Percentiles rank a stretch among this genome's conserved stretches.
Conservation (phyloP, 345 rosid species). For the Brassica nigra region DNA sequence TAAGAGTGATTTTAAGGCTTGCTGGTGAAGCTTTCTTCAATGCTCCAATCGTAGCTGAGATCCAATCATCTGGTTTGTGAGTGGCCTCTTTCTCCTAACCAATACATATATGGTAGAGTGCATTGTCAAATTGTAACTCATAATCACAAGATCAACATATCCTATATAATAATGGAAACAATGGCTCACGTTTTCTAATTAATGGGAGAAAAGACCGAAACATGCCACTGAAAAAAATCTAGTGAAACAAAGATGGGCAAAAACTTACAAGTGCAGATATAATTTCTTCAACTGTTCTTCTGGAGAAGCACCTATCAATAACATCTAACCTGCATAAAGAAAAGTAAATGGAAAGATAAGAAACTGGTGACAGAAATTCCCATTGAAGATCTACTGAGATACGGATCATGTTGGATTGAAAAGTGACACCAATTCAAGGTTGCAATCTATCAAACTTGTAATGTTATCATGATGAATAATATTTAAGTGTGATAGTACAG, state of each 20-base stretch:
- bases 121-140: background rate
- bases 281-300: conserved; percentile 68
- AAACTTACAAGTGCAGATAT: conserved; percentile 74
- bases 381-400: background rate
- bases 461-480: background rate
- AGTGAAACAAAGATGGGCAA: background rate
- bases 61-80: conserved; percentile 52
- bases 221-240: background rate
- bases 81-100: conserved; percentile 58
- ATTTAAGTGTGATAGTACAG: background rate
- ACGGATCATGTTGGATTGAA: conserved; percentile 1
- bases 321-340: conserved; percentile 49
- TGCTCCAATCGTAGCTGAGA: conserved; percentile 46
- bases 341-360: conserved; percentile 3
- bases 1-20: conserved; percentile 80
- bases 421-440: background rate
- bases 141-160: background rate
- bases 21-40: conserved; percentile 81
- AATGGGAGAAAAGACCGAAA: background rate
- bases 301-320: conserved; percentile 68
- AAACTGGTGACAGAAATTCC: background rate
- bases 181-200: background rate
- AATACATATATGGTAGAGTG: conserved; percentile 4
- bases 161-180: background rate
- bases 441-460: background rate